Evolutionary conservation across 1,284 basidiomycete genomes (phyloP).

Genomic region (Leccinum glutinopallens): DNA sequence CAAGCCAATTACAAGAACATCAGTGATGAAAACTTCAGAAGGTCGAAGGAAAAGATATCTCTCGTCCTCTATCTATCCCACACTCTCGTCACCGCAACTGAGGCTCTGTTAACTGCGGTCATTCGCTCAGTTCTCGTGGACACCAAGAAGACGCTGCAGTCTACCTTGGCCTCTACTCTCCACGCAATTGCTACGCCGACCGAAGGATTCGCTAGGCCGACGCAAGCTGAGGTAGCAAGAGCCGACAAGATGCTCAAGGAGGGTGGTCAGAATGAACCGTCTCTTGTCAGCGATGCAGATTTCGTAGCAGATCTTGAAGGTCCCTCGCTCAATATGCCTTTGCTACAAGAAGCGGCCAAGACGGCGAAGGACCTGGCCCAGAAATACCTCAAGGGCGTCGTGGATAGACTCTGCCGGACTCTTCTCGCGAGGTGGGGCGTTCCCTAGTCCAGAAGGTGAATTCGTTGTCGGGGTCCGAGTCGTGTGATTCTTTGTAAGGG

Average conservation of each 20-base stretch:
- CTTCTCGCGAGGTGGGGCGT: constrained; percentile 19
- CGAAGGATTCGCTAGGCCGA: constrained; percentile 14
- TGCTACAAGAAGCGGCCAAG: constrained; percentile 26
- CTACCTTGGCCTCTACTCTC: constrained; percentile 22
- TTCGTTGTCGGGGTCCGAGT: constrained; percentile 16
- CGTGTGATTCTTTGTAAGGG: constrained; percentile 25
- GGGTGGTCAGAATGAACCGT: constrained; percentile 15
- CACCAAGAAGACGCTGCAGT: constrained; percentile 14
- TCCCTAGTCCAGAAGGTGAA: constrained; percentile 32
- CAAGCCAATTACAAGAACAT: constrained; percentile 24
- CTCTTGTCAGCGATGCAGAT: constrained; percentile 29
- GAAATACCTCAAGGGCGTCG: constrained; percentile 24
- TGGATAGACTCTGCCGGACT: constrained; percentile 28
- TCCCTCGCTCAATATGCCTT: constrained; percentile 16
- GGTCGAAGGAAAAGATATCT: constrained; percentile 31
- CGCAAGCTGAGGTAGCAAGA: constrained; percentile 11
- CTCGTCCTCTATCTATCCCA: constrained; percentile 23
- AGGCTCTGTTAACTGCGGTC: constrained; percentile 21
- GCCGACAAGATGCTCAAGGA: constrained; percentile 32
- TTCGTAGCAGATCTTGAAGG: constrained; percentile 36
- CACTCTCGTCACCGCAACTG: constrained; percentile 17
- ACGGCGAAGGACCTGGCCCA: constrained; percentile 26
- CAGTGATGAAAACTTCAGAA: constrained; percentile 25
- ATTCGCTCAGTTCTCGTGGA: constrained; percentile 22
- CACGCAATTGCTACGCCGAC: constrained; percentile 12